Evolutionary conservation across 495 filamentous ascomycete species (phyloP).

Genomic region (Tricharina praecox): DNA sequence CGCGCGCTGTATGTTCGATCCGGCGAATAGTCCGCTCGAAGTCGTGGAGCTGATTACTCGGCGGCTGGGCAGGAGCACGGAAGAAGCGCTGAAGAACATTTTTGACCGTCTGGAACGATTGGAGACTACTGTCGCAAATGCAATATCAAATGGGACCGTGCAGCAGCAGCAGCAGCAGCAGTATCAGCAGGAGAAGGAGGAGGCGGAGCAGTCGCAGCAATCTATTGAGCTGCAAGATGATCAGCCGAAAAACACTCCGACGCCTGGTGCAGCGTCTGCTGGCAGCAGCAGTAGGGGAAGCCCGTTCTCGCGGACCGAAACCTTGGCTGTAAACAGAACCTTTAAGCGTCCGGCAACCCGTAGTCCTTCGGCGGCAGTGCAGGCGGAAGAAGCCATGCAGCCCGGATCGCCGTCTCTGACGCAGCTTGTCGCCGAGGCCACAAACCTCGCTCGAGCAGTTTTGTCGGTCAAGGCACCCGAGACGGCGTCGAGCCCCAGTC

Average conservation of each 20-base stretch:
- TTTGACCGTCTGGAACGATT: constrained; percentile 1
- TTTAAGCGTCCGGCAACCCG: background rate
- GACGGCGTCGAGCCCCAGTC: background rate
- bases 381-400: background rate
- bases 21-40: background rate
- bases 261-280: background rate
- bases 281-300: background rate
- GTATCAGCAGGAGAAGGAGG: too few relatives aligned
- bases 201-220: too few relatives aligned
- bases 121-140: background rate
- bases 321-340: background rate
- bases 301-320: background rate
- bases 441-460: background rate
- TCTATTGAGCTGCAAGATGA: too few relatives aligned
- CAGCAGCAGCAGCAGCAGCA: background rate
- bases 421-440: constrained; percentile 2
- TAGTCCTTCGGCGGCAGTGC: too few relatives aligned
- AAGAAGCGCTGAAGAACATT: background rate
- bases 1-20: background rate
- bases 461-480: background rate
- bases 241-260: background rate
- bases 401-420: background rate
- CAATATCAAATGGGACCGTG: background rate
- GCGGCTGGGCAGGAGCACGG: background rate
- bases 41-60: background rate